phyloP scores from a whole-genome alignment of 163 green algal species.

The Scenedesmus sp. region DNA sequence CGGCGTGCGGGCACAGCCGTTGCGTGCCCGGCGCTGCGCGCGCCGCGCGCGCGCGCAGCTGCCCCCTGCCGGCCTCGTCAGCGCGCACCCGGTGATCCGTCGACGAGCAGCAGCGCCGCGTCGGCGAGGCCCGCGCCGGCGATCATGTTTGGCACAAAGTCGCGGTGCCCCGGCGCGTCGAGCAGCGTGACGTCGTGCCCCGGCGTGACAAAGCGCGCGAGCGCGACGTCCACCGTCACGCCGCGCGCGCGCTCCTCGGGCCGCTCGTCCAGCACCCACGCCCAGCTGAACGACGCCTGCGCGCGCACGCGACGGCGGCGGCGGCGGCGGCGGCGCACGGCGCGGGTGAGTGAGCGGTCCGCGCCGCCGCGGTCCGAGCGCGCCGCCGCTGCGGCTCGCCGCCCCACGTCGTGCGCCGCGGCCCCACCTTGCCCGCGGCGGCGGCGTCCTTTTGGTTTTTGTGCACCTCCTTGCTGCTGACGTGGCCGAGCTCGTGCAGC shows the following conservation, averaged over 20 bases:
- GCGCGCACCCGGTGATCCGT: slow-evolving; percentile 88
- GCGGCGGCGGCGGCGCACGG: neutral
- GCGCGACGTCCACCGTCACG: slow-evolving; percentile 95
- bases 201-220: slow-evolving; percentile 63
- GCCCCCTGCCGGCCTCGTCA: too few relatives aligned
- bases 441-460: slow-evolving; percentile 81
- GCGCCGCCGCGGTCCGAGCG: neutral
- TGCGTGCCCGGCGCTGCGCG: too few relatives aligned
- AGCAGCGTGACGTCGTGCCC: slow-evolving; percentile 87
- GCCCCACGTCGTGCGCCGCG: neutral
- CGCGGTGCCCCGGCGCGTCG: slow-evolving; percentile 94
- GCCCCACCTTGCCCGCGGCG: slow-evolving; percentile 72
- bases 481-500: slow-evolving; percentile 79
- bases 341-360: neutral
- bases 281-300: slow-evolving; percentile 93
- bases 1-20: too few relatives aligned
- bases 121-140: slow-evolving; percentile 88
- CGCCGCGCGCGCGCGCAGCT: too few relatives aligned
- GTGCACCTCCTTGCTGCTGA: slow-evolving; percentile 71
- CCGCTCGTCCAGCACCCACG: slow-evolving; percentile 95
- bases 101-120: slow-evolving; percentile 94
- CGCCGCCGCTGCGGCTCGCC: neutral
- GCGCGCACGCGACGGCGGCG: neutral
- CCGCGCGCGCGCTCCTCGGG: slow-evolving; percentile 90
- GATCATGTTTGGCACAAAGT: slow-evolving; percentile 99